These are phyloP conservation scores for Colletotrichum zoysiae DNA, from an alignment of 2,329 filamentous ascomycete species.

Conservation along the genomic window DNA sequence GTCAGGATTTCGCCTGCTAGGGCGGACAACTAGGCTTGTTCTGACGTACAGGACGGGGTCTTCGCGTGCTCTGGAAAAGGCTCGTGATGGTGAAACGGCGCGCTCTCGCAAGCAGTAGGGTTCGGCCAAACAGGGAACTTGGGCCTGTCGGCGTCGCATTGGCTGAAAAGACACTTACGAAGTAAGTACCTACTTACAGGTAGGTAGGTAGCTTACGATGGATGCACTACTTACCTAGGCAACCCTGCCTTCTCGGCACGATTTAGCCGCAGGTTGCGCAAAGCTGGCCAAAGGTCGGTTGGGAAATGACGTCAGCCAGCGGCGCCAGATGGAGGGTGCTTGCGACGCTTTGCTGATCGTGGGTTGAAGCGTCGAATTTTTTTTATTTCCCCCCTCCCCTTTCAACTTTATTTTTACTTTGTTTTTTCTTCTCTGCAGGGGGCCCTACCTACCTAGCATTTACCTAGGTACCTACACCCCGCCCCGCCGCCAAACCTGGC, in stretches of 20 bases:
- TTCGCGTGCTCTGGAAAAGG: conserved; percentile 15
- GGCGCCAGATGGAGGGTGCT: conserved; percentile 21
- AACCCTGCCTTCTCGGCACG: conserved; percentile 34
- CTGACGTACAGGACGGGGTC: conserved; percentile 11
- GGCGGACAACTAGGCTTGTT: too few relatives aligned
- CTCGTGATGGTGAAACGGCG: conserved; percentile 37
- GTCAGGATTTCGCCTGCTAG: background rate
- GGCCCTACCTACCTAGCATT: background rate
- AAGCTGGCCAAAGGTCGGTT: conserved; percentile 3
- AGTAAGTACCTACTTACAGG: too few relatives aligned
- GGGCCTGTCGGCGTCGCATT: background rate
- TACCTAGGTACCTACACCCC: too few relatives aligned
- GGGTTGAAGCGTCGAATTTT: background rate
- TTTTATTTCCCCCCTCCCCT: too few relatives aligned
- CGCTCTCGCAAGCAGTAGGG: conserved; percentile 17
- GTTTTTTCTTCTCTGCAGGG: background rate
- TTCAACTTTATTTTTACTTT: background rate
- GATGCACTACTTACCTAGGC: background rate
- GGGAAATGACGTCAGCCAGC: conserved; percentile 34
- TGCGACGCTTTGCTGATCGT: conserved; percentile 41
- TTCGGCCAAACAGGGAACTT: conserved; percentile 11
- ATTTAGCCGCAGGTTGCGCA: conserved; percentile 28
- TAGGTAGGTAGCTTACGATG: too few relatives aligned
- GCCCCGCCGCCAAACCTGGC: background rate
- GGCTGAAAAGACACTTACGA: background rate